Evolutionary conservation across 1,284 basidiomycete genomes (phyloP), one percentile per base, ranked within the genome.

Genomic region (Naganishia albida): DNA sequence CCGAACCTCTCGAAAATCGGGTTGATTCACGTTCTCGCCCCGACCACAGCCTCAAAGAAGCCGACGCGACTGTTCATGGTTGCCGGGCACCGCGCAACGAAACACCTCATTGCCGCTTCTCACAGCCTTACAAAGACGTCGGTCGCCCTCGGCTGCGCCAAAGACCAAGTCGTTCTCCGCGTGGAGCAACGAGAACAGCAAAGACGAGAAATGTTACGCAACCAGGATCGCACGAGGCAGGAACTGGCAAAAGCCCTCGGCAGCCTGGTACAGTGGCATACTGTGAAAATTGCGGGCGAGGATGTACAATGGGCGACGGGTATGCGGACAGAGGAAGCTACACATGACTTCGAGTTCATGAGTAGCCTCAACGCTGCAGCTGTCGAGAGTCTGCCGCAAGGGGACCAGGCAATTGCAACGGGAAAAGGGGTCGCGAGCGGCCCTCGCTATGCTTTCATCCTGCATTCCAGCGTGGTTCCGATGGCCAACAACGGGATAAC

Each of bases 61-160:
- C 84, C 87, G 40, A 87, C 86, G 28, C 85, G 90, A 16, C 82
- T 93, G 3, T 89, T 86, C 78, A 93, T 94, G 81, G 81, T 88
- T 60, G 81, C 86, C n/a, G 91, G 91, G 3, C 87, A 88, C 10
- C 86, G 91, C 15, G 82, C 91, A 13, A 83, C 89, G 52, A 72
- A 79, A 1, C 82, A 89, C 70, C 80, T 91, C 59, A 79, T 83
- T 2, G 79, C 82, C 2, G 82, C 85, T 1, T 86, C 88, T 71
- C 73, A 77, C 20, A 75, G 83, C 16, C 81, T 92, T 55, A 80
- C 85, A 1, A 76, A 78, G 57, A 83, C 86, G 0, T 83, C 88
- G 0, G 80, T 84, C 1, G 82, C 82, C 16, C 81, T 92, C 30
- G 88, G 85, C 59, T 89, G 88, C 71, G 86, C 87, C 10, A 76